Percentiles rank a stretch among this genome's conserved stretches.
These are phyloP conservation scores for Geotrichum restrictum DNA, from an alignment of 1,139 yeast genomes.

Conservation along the genomic window DNA sequence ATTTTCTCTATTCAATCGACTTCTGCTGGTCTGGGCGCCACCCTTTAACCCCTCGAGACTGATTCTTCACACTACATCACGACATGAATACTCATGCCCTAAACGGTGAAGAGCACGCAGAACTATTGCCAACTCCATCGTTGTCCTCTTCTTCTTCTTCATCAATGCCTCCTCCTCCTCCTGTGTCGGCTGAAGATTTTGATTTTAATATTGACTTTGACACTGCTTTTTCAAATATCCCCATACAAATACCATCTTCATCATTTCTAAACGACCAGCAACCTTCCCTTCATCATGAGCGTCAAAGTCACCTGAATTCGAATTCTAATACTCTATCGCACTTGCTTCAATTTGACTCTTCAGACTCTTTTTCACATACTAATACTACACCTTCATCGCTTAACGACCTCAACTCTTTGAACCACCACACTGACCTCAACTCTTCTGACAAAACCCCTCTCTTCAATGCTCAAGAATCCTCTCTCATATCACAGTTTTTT, in stretches of 20 bases:
- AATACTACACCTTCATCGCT: too few species aligned
- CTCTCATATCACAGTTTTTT: constrained; percentile 38
- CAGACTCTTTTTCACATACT: too few species aligned
- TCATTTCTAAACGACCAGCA: neutral
- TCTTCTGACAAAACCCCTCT: constrained; percentile 26
- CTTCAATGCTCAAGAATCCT: constrained; percentile 38
- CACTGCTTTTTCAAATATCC: constrained; percentile 21
- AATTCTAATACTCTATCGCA: too few species aligned
- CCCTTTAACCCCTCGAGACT: too few species aligned
- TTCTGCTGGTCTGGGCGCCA: too few species aligned
- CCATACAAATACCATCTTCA: constrained; percentile 16
- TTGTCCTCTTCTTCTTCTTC: neutral
- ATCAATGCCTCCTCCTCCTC: neutral
- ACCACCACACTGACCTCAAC: neutral
- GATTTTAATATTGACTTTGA: constrained; percentile 22
- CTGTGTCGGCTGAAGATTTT: constrained; percentile 16
- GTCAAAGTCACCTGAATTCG: neutral
- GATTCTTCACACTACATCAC: too few species aligned
- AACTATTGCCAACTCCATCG: too few species aligned
- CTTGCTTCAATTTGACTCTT: too few species aligned
- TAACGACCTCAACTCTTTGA: neutral
- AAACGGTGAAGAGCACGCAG: too few species aligned
- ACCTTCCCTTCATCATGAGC: neutral
- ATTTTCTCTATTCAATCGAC: too few species aligned
- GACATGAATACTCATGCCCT: too few species aligned